Evolutionary conservation across 495 filamentous ascomycete species (phyloP).

Genomic region (Penicillium cataractarum): DNA sequence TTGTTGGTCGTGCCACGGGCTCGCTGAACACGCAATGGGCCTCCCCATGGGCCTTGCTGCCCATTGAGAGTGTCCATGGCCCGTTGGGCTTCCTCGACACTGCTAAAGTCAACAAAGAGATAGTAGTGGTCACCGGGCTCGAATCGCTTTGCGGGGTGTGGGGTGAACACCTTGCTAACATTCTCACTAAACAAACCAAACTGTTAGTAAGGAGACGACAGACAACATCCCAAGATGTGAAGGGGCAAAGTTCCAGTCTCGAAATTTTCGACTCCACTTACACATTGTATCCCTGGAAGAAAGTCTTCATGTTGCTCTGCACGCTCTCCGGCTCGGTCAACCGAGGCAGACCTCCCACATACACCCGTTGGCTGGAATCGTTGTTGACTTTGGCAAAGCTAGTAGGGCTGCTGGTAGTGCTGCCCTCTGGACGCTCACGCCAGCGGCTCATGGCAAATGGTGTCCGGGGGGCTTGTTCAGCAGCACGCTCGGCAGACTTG

Average conservation of each 20-base stretch:
- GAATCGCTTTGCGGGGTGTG: constrained; percentile 55
- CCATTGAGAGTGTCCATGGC: constrained; percentile 46
- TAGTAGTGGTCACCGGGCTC: constrained; percentile 65
- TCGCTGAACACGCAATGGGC: constrained; percentile 45
- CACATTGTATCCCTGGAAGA: constrained; percentile 64
- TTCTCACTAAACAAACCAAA: constrained; percentile 41
- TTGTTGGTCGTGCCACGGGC: constrained; percentile 38
- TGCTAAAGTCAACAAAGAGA: constrained; percentile 67
- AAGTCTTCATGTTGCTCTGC: constrained; percentile 53
- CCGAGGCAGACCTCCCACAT: constrained; percentile 64
- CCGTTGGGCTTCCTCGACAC: constrained; percentile 57
- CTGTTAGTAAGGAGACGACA: constrained; percentile 9
- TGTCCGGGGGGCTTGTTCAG: constrained; percentile 16
- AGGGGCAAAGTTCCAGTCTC: constrained; percentile 1
- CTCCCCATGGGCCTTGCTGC: constrained; percentile 49
- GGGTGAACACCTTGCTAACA: constrained; percentile 66
- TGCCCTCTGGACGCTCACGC: constrained; percentile 34
- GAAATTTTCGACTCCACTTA: constrained; percentile 26
- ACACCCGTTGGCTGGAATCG: constrained; percentile 58
- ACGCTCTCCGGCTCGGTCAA: constrained; percentile 59
- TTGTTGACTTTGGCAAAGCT: constrained; percentile 27
- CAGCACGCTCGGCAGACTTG: constrained; percentile 37
- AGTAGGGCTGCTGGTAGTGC: constrained; percentile 4
- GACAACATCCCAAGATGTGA: background rate
- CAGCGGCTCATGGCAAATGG: constrained; percentile 41